phyloP scores from a whole-genome alignment of 768 basidiomycete genomes.

The Lentinula guzmanii region DNA sequence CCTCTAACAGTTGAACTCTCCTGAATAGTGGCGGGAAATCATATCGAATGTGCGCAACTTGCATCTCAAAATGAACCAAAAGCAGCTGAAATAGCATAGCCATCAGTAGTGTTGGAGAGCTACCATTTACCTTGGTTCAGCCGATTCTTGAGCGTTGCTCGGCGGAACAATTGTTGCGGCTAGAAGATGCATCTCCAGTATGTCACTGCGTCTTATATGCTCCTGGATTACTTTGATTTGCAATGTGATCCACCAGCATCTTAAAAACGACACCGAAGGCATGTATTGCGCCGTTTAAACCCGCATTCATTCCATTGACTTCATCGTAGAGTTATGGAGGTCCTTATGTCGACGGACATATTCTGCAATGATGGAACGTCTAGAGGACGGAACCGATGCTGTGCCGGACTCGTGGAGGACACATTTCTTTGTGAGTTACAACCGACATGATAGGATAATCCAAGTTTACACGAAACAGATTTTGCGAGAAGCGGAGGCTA shows the following conservation, averaged over 20 bases:
- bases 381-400: conserved; percentile 29
- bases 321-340: conserved; percentile 56
- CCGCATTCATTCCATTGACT: conserved; percentile 5
- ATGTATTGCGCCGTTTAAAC: conserved; percentile 11
- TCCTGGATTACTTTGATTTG: neutral
- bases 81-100: conserved; percentile 29
- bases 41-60: conserved; percentile 53
- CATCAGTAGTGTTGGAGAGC: conserved; percentile 56
- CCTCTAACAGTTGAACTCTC: conserved; percentile 9
- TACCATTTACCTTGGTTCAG: conserved; percentile 59
- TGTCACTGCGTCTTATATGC: conserved; percentile 18
- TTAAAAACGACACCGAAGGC: conserved; percentile 54
- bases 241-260: conserved; percentile 30
- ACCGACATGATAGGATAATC: neutral
- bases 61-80: neutral
- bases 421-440: conserved; percentile 54
- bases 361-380: conserved; percentile 46
- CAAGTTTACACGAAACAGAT: neutral
- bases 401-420: conserved; percentile 64
- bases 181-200: conserved; percentile 71
- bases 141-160: conserved; percentile 73
- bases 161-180: conserved; percentile 58
- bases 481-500: conserved; percentile 45
- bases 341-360: conserved; percentile 56
- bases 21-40: conserved; percentile 45